Percentiles rank a stretch among this genome's conserved stretches.
phyloP scores from a whole-genome alignment of 1,284 basidiomycete species.

The Pyrrhoderma noxium region DNA sequence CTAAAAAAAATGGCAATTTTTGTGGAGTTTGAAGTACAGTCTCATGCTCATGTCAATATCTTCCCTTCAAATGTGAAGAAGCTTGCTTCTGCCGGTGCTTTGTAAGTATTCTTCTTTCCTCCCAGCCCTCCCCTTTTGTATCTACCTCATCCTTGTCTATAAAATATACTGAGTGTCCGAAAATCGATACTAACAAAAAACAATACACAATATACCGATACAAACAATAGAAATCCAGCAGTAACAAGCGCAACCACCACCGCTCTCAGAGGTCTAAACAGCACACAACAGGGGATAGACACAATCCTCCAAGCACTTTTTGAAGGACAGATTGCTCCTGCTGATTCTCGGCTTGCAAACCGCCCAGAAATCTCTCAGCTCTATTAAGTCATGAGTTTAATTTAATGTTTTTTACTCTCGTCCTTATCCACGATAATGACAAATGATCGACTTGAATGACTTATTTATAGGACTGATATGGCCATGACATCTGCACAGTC shows the following conservation, averaged over 20 bases:
- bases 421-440: too few relatives aligned
- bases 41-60: too few relatives aligned
- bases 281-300: constrained; percentile 28
- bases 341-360: constrained; percentile 28
- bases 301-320: constrained; percentile 31
- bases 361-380: constrained; percentile 28
- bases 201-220: too few relatives aligned
- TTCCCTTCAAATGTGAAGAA: constrained; percentile 7
- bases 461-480: constrained; percentile 19
- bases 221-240: constrained; percentile 24
- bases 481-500: constrained; percentile 17
- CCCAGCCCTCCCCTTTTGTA: too few relatives aligned
- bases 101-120: too few relatives aligned
- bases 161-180: too few relatives aligned
- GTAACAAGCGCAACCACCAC: constrained; percentile 23
- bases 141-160: too few relatives aligned
- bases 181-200: too few relatives aligned
- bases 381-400: constrained; percentile 27
- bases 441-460: background rate
- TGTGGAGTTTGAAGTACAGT: too few relatives aligned
- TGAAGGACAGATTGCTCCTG: constrained; percentile 29
- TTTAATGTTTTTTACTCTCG: too few relatives aligned
- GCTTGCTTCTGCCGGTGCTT: constrained; percentile 6
- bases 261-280: constrained; percentile 26
- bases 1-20: too few relatives aligned